Conservation (phyloP, 257 asterid species). For the Mitragyna speciosa region DNA sequence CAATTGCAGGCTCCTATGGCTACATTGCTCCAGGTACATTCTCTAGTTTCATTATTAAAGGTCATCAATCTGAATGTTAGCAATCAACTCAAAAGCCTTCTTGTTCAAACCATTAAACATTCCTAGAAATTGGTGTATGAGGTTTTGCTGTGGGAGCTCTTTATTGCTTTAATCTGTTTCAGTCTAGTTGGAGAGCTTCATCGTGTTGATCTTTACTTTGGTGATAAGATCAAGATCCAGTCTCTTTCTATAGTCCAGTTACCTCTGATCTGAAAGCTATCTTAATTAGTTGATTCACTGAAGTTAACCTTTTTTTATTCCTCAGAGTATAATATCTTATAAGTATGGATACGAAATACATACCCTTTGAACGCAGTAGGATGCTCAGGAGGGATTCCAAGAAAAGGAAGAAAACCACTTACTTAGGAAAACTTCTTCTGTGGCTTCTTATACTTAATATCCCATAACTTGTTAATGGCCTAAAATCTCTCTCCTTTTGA, state of each 20-base stretch:
- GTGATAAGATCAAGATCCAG: neutral
- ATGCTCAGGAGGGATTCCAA: conserved; percentile 14
- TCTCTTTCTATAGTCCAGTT: neutral
- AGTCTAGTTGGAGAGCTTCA: no score
- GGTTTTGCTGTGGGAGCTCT: no score
- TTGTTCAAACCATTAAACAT: no score
- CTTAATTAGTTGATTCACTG: neutral
- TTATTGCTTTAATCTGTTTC: no score
- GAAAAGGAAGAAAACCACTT: conserved; percentile 19
- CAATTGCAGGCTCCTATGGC: conserved; percentile 49
- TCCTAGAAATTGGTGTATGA: no score
- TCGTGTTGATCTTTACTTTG: neutral
- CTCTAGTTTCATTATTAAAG: neutral
- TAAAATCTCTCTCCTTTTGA: no score
- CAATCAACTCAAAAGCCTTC: neutral
- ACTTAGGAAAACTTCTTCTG: conserved; percentile 16
- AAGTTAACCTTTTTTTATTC: no score
- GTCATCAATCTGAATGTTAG: neutral
- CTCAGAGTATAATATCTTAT: no score
- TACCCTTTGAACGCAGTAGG: conserved; percentile 8
- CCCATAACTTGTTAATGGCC: no score
- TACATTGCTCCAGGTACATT: conserved; percentile 48
- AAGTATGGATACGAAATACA: no score
- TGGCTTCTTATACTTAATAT: conserved; percentile 14
- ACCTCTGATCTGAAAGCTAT: neutral